Conservation (phyloP, 345 rosid species). For the Dipteronia sinensis region DNA sequence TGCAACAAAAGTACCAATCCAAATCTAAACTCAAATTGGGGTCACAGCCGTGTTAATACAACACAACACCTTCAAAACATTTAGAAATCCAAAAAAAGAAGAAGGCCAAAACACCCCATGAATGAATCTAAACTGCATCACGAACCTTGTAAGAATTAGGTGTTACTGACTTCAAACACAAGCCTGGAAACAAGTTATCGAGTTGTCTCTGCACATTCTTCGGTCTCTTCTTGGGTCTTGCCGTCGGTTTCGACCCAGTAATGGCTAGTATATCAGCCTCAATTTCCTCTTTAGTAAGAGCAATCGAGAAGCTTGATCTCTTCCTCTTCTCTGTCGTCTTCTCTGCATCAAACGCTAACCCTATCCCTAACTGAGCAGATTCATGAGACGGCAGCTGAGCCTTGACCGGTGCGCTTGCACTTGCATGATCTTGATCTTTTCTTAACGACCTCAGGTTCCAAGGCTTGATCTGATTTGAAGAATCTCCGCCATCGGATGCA, state of each 20-base stretch:
- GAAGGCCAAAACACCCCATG: too few species aligned
- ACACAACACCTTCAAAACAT: not conserved
- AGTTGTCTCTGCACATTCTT: constrained; percentile 1
- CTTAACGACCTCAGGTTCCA: not conserved
- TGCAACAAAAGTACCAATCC: too few species aligned
- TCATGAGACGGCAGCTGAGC: not conserved
- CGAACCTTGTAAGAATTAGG: not conserved
- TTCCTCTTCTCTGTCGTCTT: not conserved
- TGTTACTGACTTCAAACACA: constrained; percentile 3
- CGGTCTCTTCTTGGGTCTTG: constrained; percentile 1
- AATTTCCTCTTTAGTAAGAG: not conserved
- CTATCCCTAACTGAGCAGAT: not conserved
- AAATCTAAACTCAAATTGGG: not conserved
- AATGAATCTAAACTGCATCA: not conserved
- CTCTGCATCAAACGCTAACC: not conserved
- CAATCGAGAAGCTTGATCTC: not conserved
- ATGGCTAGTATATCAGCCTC: not conserved
- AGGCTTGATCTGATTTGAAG: not conserved
- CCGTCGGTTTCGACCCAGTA: not conserved
- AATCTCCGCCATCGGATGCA: not conserved
- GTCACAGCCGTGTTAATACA: not conserved
- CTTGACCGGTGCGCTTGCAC: not conserved
- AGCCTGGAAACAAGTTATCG: constrained; percentile 2
- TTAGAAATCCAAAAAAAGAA: too few species aligned
- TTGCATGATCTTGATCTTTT: not conserved